Conservation (phyloP, 257 asterid species). For the Solanum neorickii region DNA sequence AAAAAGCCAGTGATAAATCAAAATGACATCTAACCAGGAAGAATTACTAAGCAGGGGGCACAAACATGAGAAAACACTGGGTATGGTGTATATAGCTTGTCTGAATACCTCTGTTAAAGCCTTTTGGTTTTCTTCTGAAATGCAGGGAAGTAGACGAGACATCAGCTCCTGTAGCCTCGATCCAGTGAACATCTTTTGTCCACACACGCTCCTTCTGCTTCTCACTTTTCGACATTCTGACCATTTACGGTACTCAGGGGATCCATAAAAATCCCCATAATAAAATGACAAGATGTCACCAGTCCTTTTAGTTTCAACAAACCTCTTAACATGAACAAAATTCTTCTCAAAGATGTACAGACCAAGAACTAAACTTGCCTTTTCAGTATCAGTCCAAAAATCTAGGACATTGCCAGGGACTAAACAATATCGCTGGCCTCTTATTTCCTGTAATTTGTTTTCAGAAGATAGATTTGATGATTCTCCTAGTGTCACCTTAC, state of each 20-base stretch:
- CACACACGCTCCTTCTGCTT: slow-evolving; percentile 39
- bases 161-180: slow-evolving; percentile 59
- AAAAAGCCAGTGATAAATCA: background rate
- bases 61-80: background rate
- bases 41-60: background rate
- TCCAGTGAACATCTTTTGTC: slow-evolving; percentile 63
- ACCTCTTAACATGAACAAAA: slow-evolving; percentile 37
- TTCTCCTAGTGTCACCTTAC: slow-evolving; percentile 10
- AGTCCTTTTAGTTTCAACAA: slow-evolving; percentile 35
- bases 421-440: slow-evolving; percentile 7
- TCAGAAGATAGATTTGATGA: background rate
- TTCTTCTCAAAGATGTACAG: slow-evolving; percentile 56
- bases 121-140: slow-evolving; percentile 36
- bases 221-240: slow-evolving; percentile 39
- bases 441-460: slow-evolving; percentile 4
- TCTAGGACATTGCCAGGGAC: slow-evolving; percentile 34
- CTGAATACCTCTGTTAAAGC: slow-evolving; percentile 43
- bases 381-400: slow-evolving; percentile 46
- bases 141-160: slow-evolving; percentile 30
- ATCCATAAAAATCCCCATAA: slow-evolving; percentile 49
- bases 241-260: slow-evolving; percentile 51
- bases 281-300: slow-evolving; percentile 44
- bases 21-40: background rate
- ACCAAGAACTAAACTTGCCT: slow-evolving; percentile 41
- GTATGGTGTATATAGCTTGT: background rate